Base-by-base conservation (phyloP, 257 asterid genomes). In the Henckelia pumila region DNA sequence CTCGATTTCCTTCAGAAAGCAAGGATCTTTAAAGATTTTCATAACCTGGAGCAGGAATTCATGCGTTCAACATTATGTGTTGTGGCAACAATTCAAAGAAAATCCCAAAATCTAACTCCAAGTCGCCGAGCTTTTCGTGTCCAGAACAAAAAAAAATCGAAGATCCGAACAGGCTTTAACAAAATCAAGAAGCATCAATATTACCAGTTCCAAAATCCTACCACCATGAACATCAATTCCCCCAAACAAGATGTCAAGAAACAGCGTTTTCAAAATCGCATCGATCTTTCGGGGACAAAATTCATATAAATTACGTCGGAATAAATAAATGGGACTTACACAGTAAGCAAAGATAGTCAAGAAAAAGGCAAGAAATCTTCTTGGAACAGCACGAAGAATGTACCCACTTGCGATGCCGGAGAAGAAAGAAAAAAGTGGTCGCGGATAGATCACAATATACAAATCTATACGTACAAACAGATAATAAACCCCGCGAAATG, bases 291-390 rank as follows among this genome's bases (percentile, higher is more conserved):
- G 22, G 17, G 8, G 67, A 19, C 25, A 25, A 58, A 64, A 61
- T 7, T 29, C 17, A 40, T 40, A 3, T 4, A 44, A 37, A 16
- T 35, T 0, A 67, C 52, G 7, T 40, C 20, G 60, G 35, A 21
- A 58, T 16, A 16, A 16, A 72, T 44, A 33, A 68, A 72, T 33
- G 53, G 74, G 67, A 81, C 95, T 82, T 81, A 87, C 94, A 76
- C 77, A 74, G 73, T 73, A 81, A 25, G 82, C 79, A 79, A 91
- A 78, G 96, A 53, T 79, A 87, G 73, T n/a, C n/a, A n/a, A n/a
- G 93, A 80, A 84, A 71, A 77, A 68, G 71, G 89, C 71, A 78
- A 69, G 75, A 86, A 75, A 82, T 81, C 84, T 73, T 73, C 80
- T 70, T 62, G 79, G 84, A 76, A 77, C 63, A 30, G 73, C 63